These are phyloP conservation scores for Debaryomyces singareniensis DNA, from an alignment of 1,139 yeast genomes.

Conservation along the genomic window DNA sequence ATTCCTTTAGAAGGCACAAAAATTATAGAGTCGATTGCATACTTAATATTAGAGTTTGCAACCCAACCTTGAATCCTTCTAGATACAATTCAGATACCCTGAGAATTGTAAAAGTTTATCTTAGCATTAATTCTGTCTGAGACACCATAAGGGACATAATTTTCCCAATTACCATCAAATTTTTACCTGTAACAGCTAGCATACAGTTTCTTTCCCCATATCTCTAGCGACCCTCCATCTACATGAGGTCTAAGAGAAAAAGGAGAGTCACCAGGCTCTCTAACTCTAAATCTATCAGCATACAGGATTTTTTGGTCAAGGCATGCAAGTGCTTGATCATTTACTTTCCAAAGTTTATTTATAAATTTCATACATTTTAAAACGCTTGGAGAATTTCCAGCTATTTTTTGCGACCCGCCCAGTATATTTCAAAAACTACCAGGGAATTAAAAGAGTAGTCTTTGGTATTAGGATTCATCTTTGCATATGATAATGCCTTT, in stretches of 20 bases:
- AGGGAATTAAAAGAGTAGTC: conserved; percentile 18
- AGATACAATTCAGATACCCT: conserved; percentile 28
- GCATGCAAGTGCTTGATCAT: conserved; percentile 11
- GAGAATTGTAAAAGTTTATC: conserved; percentile 24
- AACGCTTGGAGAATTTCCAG: conserved; percentile 36
- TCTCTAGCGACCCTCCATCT: conserved; percentile 42
- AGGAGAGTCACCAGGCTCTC: conserved; percentile 31
- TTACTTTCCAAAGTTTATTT: conserved; percentile 28
- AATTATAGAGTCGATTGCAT: conserved; percentile 39
- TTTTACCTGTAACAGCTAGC: conserved; percentile 31
- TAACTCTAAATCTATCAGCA: conserved; percentile 34
- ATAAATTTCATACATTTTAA: conserved; percentile 21
- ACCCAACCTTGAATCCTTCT: conserved; percentile 41
- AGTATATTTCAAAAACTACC: conserved; percentile 13
- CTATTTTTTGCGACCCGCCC: conserved; percentile 39
- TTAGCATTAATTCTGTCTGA: conserved; percentile 30
- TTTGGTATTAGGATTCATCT: conserved; percentile 11
- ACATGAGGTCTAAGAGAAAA: conserved; percentile 27
- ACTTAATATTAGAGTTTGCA: conserved; percentile 16
- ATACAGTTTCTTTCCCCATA: conserved; percentile 40
- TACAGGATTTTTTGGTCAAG: conserved; percentile 25
- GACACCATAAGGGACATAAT: conserved; percentile 38
- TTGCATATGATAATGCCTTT: conserved; percentile 14
- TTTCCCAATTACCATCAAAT: conserved; percentile 41
- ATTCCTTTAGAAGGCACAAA: conserved; percentile 33